Conservation (phyloP, 83 land plant species). For the Thuja plicata region DNA sequence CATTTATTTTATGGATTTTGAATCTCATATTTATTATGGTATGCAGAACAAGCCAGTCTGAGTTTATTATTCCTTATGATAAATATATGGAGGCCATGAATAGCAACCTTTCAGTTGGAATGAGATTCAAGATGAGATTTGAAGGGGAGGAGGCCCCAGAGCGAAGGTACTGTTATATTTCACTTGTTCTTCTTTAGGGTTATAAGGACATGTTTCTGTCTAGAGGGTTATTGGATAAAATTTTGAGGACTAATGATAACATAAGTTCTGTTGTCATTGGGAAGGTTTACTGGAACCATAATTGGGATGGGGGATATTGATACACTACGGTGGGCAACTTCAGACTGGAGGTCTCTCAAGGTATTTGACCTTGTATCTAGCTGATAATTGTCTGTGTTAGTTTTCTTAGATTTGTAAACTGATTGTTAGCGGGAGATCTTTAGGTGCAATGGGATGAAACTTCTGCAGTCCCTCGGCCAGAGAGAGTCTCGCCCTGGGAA, state of each 20-base stretch:
- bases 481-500: constrained; percentile 18
- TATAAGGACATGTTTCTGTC: background rate
- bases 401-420: background rate
- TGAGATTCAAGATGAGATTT: constrained; percentile 94
- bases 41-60: constrained; percentile 83
- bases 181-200: background rate
- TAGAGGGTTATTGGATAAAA: background rate
- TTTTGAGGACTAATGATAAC: background rate
- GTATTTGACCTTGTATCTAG: constrained; percentile 10
- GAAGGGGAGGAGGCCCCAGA: constrained; percentile 97
- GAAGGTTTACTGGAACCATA: constrained; percentile 51
- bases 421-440: background rate
- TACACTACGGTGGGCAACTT: constrained; percentile 35
- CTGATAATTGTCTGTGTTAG: background rate
- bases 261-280: background rate
- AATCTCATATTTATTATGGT: background rate
- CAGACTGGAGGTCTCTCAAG: constrained; percentile 49
- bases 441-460: constrained; percentile 20
- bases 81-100: constrained; percentile 68
- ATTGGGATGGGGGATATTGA: constrained; percentile 42
- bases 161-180: constrained; percentile 58
- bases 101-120: constrained; percentile 76
- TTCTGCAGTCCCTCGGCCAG: background rate
- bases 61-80: constrained; percentile 77
- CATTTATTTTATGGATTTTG: background rate